Evolutionary conservation across 139 green algal genomes (phyloP), one percentile per base, ranked within the genome.

Genomic region (Zygnema cylindricum): DNA sequence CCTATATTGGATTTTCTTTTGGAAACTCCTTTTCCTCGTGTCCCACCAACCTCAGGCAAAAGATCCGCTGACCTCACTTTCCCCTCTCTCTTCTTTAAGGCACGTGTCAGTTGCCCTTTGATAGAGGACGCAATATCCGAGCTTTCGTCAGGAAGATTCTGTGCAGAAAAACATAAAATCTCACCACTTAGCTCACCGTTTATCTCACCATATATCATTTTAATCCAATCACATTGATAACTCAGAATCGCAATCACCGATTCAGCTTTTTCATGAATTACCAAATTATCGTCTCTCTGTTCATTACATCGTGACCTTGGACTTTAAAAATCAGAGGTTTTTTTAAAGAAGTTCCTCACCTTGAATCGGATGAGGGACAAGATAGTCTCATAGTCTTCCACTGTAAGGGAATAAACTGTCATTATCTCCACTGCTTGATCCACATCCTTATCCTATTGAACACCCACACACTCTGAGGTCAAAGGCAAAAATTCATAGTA

Each of bases 401-500:
- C 69, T 32, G 84, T 93, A 39, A 95, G 32, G 40, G 63, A 63
- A 82, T 95, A 95, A 43, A 84, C 78, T 11, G 90, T n/a, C 91
- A 95, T 94, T 82, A 93, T 73, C 32, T 91, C 76, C 23, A 96
- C 77, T n/a, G 95, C 90, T 0, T 77, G 43, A 0, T 87, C 30
- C 22, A 98, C 94, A 63, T 92, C 96, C 41, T 94, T 95, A 81
- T 97, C 95, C 38, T 93, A 93, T 49, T 40, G 49, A 63, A 16
- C 7, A 63, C 7, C 49, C 33, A 2, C 32, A n/a, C n/a, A n/a
- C n/a, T n/a, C n/a, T n/a, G n/a, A n/a, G n/a, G n/a, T n/a, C n/a
- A n/a, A n/a, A n/a, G n/a, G n/a, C n/a, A n/a, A n/a, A n/a, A n/a
- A n/a, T n/a, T n/a, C n/a, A n/a, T n/a, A n/a, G n/a, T n/a, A n/a